Conservation (phyloP, 192 early-diverging fungal species). For the Coemansia sp. region DNA sequence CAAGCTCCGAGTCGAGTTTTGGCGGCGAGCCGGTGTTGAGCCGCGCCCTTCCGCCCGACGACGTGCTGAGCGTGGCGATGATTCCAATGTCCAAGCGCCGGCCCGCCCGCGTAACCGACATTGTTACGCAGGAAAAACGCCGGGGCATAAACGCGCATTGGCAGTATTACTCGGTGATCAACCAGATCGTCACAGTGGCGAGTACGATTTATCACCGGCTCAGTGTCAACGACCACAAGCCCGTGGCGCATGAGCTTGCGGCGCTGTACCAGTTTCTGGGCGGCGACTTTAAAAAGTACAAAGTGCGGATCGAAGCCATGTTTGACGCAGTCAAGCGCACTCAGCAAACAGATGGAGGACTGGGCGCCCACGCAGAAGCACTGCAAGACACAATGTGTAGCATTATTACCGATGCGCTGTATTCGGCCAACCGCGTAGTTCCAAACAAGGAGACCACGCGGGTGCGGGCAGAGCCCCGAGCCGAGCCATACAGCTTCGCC, state of each 20-base stretch:
- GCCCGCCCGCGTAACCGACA: slow-evolving; percentile 34
- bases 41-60: slow-evolving; percentile 42
- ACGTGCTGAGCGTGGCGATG: slow-evolving; percentile 44
- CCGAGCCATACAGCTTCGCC: slow-evolving; percentile 20
- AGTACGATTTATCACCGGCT: slow-evolving; percentile 41
- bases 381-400: slow-evolving; percentile 44
- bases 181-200: slow-evolving; percentile 43
- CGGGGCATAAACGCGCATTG: slow-evolving; percentile 52
- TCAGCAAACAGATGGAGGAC: slow-evolving; percentile 16
- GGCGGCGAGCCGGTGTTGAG: slow-evolving; percentile 39
- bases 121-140: slow-evolving; percentile 45
- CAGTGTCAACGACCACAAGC: slow-evolving; percentile 30
- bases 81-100: slow-evolving; percentile 51
- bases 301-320: slow-evolving; percentile 37
- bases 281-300: slow-evolving; percentile 55
- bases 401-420: slow-evolving; percentile 48
- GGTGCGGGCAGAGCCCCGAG: slow-evolving; percentile 12
- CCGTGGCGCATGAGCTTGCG: slow-evolving; percentile 45
- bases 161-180: slow-evolving; percentile 55
- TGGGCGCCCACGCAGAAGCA: slow-evolving; percentile 15
- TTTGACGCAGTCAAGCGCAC: slow-evolving; percentile 41
- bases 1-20: slow-evolving; percentile 37
- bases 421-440: slow-evolving; percentile 37
- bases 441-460: slow-evolving; percentile 23
- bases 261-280: slow-evolving; percentile 53